A percentile compares a stretch with the other conserved stretches of the same genome.
phyloP scores from a whole-genome alignment of 441 rosid genomes.

The Kokia cookei region DNA sequence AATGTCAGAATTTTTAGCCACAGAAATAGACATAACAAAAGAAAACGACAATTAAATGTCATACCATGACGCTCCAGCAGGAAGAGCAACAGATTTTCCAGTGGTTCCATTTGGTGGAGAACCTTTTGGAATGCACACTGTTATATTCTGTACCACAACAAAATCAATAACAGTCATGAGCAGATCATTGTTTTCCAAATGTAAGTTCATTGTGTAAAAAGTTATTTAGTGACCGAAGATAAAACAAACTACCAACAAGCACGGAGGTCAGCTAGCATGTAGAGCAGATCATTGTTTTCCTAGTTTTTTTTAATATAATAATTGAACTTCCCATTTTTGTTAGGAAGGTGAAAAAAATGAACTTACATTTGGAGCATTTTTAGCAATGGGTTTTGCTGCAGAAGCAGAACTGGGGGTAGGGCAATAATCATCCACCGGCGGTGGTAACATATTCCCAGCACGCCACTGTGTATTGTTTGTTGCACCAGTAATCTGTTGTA shows the following conservation, averaged over 20 bases:
- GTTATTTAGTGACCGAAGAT: too few relatives aligned
- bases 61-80: slow-evolving; percentile 93
- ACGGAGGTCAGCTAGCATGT: neutral
- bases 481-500: slow-evolving; percentile 54
- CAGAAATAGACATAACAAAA: neutral
- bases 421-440: slow-evolving; percentile 49
- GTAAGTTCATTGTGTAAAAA: too few relatives aligned
- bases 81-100: slow-evolving; percentile 58
- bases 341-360: neutral
- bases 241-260: neutral
- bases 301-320: neutral
- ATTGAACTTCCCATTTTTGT: neutral
- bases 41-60: neutral
- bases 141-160: slow-evolving; percentile 35
- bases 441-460: slow-evolving; percentile 55
- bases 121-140: slow-evolving; percentile 33
- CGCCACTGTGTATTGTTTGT: slow-evolving; percentile 35
- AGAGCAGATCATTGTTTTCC: neutral
- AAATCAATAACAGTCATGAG: neutral
- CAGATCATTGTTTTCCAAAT: too few relatives aligned
- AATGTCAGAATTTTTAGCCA: slow-evolving; percentile 10
- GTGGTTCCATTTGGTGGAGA: slow-evolving; percentile 78
- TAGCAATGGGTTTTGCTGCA: slow-evolving; percentile 36
- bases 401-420: slow-evolving; percentile 21
- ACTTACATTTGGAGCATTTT: slow-evolving; percentile 43